These are phyloP conservation scores for Tetracladium setigerum DNA, from an alignment of 495 filamentous ascomycete genomes.

Conservation along the genomic window DNA sequence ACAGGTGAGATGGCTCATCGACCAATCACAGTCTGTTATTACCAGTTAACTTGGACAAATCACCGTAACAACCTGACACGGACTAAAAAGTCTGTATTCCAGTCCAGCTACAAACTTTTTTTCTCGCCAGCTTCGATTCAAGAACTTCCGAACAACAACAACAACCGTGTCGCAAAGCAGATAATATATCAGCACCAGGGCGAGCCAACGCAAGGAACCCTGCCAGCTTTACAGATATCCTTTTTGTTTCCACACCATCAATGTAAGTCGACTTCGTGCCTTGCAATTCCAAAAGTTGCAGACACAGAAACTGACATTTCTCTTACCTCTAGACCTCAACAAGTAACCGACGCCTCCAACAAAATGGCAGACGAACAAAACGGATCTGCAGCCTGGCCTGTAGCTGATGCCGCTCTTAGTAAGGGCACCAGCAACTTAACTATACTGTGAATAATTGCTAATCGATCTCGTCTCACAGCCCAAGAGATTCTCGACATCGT, in stretches of 20 bases:
- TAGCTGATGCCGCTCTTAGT: constrained; percentile 70
- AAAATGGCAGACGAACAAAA: constrained; percentile 44
- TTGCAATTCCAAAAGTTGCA: constrained; percentile 2
- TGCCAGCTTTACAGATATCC: constrained; percentile 17
- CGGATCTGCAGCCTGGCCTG: constrained; percentile 67
- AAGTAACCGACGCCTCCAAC: constrained; percentile 1
- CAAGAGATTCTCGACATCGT: constrained; percentile 80
- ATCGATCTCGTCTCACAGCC: constrained; percentile 20
- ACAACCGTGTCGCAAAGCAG: neutral
- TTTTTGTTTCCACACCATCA: neutral
- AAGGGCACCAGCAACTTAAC: neutral
- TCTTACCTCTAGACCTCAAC: neutral
- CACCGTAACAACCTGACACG: no score
- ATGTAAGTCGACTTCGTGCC: constrained; percentile 6
- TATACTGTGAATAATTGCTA: neutral
- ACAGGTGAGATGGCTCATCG: no score
- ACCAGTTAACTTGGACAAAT: no score
- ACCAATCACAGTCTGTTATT: no score
- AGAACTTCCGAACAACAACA: neutral
- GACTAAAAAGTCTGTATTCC: no score
- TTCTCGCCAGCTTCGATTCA: constrained; percentile 6
- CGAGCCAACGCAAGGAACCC: constrained; percentile 60
- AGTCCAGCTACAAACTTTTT: neutral
- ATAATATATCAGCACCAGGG: constrained; percentile 29
- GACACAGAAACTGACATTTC: constrained; percentile 22